phyloP scores from a whole-genome alignment of 1,139 yeast genomes.

The Magnusiomyces paraingens region DNA sequence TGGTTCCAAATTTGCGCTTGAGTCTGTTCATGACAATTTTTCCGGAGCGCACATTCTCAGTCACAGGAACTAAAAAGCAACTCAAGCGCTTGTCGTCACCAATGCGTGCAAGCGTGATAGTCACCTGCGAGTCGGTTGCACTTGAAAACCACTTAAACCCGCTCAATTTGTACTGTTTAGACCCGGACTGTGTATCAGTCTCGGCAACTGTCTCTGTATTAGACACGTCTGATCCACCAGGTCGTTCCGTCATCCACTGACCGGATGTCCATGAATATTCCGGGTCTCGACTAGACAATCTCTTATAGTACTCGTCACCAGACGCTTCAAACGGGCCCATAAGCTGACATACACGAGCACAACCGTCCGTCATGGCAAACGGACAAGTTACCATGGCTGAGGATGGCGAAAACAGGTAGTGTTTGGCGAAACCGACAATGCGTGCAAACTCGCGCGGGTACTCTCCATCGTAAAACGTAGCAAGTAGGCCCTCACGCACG shows the following conservation, averaged over 20 bases:
- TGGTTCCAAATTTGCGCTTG: constrained; percentile 31
- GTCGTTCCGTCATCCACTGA: constrained; percentile 34
- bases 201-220: constrained; percentile 28
- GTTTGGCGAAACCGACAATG: constrained; percentile 25
- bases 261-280: constrained; percentile 30
- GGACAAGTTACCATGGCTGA: constrained; percentile 32
- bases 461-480: constrained; percentile 27
- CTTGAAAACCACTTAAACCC: constrained; percentile 34
- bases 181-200: constrained; percentile 8
- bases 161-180: constrained; percentile 20
- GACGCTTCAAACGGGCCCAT: constrained; percentile 17
- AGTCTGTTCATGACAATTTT: constrained; percentile 27
- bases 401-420: constrained; percentile 27
- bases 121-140: constrained; percentile 31
- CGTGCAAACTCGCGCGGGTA: constrained; percentile 23
- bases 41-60: constrained; percentile 19
- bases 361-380: constrained; percentile 34
- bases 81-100: constrained; percentile 22
- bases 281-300: constrained; percentile 26
- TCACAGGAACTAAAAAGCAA: constrained; percentile 28
- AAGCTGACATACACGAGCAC: constrained; percentile 28
- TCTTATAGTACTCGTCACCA: constrained; percentile 20
- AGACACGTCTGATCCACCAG: constrained; percentile 32
- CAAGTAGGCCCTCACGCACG: constrained; percentile 25
- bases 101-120: constrained; percentile 27